Percentiles rank a stretch among this genome's conserved stretches.
Conservation (phyloP, 1,284 basidiomycete genomes). For the Papiliotrema fonsecae region DNA sequence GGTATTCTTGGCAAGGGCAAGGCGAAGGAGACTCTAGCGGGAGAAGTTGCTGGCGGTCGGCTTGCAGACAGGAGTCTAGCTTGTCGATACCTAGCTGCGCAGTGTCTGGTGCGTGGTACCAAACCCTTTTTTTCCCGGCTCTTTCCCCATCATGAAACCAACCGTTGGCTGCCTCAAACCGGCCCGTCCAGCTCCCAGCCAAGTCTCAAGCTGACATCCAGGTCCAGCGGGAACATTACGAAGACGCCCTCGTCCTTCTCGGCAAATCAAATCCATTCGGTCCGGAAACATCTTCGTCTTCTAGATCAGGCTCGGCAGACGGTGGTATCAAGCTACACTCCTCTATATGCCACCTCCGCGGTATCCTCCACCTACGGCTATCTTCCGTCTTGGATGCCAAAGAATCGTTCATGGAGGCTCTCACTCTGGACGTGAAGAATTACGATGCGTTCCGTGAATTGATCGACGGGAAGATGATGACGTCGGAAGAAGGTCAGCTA, state of each 20-base stretch:
- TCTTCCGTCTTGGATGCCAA: conserved; percentile 86
- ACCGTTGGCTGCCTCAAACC: no score
- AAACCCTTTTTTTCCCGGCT: no score
- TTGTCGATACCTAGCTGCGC: conserved; percentile 88
- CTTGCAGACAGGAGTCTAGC: conserved; percentile 87
- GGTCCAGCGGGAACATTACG: conserved; percentile 86
- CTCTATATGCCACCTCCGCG: conserved; percentile 90
- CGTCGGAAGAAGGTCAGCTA: conserved; percentile 72
- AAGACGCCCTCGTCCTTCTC: conserved; percentile 86
- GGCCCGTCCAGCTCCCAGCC: no score
- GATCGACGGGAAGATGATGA: conserved; percentile 88
- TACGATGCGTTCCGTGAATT: conserved; percentile 93
- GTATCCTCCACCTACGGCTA: conserved; percentile 86
- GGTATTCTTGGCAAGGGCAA: conserved; percentile 13
- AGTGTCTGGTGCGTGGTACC: conserved; percentile 64
- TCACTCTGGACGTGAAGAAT: conserved; percentile 92
- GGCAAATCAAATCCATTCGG: conserved; percentile 82
- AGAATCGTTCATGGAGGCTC: conserved; percentile 88
- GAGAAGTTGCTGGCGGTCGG: conserved; percentile 12
- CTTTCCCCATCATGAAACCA: no score
- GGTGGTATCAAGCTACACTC: conserved; percentile 93
- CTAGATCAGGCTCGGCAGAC: conserved; percentile 56
- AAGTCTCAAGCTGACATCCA: conserved; percentile 20
- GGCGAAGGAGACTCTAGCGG: conserved; percentile 14
- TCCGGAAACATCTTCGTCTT: background rate